These are phyloP conservation scores for Epichloe glyceriae DNA, from an alignment of 2,329 filamentous ascomycete genomes.

Conservation along the genomic window DNA sequence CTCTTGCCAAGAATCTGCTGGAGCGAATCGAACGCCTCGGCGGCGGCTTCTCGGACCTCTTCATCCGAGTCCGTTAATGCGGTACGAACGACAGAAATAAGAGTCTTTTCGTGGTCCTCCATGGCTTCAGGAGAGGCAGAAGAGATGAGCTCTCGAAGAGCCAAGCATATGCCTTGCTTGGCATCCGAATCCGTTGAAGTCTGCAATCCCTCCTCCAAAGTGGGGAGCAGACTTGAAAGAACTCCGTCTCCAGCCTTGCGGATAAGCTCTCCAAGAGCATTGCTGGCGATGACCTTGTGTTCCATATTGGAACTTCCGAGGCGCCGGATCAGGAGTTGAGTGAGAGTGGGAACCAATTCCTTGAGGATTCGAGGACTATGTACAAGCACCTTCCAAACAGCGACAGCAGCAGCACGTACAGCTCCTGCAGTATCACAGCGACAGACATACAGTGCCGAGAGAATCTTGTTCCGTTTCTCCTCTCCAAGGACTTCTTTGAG, in stretches of 20 bases:
- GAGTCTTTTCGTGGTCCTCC: slow-evolving; percentile 86
- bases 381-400: slow-evolving; percentile 94
- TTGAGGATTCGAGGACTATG: slow-evolving; percentile 85
- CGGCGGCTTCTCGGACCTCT: slow-evolving; percentile 87
- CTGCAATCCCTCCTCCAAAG: slow-evolving; percentile 81
- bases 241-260: slow-evolving; percentile 93
- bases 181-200: slow-evolving; percentile 82
- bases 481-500: slow-evolving; percentile 87
- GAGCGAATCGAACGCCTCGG: slow-evolving; percentile 90
- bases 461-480: slow-evolving; percentile 90
- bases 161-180: slow-evolving; percentile 94
- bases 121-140: slow-evolving; percentile 80
- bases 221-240: slow-evolving; percentile 74
- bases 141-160: slow-evolving; percentile 81
- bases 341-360: slow-evolving; percentile 88
- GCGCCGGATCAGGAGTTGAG: slow-evolving; percentile 85
- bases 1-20: slow-evolving; percentile 90
- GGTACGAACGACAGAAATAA: slow-evolving; percentile 87
- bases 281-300: slow-evolving; percentile 96
- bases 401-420: slow-evolving; percentile 78
- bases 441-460: slow-evolving; percentile 95
- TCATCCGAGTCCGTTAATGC: slow-evolving; percentile 81
- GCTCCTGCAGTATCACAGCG: slow-evolving; percentile 90
- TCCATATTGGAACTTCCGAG: slow-evolving; percentile 95
- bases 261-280: slow-evolving; percentile 91